Evolutionary conservation across 176 grass and related monocot species (phyloP).

Genomic region (Lolium multiflorum): DNA sequence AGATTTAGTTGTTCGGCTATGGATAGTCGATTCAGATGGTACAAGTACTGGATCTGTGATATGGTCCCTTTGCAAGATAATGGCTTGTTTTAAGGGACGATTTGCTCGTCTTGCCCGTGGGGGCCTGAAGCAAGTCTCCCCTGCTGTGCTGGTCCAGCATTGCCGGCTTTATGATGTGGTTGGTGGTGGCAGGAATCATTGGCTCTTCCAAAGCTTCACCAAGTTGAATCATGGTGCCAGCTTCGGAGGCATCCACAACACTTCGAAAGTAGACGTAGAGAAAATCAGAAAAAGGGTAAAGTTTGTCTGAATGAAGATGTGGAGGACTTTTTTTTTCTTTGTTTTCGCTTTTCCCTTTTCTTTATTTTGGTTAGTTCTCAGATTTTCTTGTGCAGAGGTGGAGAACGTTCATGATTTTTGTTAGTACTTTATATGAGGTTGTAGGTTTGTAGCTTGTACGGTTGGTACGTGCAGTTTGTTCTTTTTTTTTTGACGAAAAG

Average conservation of each 20-base stretch:
- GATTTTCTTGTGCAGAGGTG: constrained; percentile 25
- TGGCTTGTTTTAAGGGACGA: constrained; percentile 28
- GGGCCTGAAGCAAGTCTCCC: constrained; percentile 39
- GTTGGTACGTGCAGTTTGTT: constrained; percentile 27
- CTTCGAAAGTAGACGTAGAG: neutral
- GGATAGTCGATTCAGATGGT: constrained; percentile 38
- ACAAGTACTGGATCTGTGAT: constrained; percentile 28
- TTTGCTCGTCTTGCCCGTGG: constrained; percentile 51
- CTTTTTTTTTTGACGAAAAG: neutral
- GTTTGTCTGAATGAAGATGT: constrained; percentile 33
- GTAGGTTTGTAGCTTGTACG: constrained; percentile 49
- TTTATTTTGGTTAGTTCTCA: constrained; percentile 4
- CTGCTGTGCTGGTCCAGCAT: constrained; percentile 55
- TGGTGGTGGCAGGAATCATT: constrained; percentile 52
- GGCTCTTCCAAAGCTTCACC: constrained; percentile 45
- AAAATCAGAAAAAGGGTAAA: neutral
- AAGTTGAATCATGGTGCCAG: constrained; percentile 53
- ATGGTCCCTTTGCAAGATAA: constrained; percentile 42
- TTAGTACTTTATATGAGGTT: constrained; percentile 3
- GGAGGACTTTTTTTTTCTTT: constrained; percentile 32
- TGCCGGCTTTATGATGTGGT: constrained; percentile 31
- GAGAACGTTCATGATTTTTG: constrained; percentile 7
- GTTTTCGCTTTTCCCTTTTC: neutral
- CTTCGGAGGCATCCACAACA: constrained; percentile 40
- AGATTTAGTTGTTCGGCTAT: constrained; percentile 38